phyloP scores from a whole-genome alignment of 2,329 filamentous ascomycete genomes.

The Exutisphaerella laricina region DNA sequence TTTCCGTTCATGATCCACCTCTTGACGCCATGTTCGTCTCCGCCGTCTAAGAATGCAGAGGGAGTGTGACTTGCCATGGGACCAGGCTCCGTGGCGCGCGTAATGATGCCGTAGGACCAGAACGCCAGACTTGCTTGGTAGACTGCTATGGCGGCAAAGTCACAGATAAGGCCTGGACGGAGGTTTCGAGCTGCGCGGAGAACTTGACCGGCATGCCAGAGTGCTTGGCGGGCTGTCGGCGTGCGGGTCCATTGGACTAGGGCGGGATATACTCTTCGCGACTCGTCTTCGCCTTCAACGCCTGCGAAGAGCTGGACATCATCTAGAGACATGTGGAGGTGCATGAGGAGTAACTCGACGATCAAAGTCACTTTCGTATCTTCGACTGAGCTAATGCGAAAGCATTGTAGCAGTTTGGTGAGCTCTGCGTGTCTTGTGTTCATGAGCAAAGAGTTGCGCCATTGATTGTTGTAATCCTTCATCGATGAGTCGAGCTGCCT shows the following conservation, averaged over 20 bases:
- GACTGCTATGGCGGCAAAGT: constrained; percentile 63
- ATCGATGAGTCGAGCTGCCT: constrained; percentile 53
- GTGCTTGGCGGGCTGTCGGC: constrained; percentile 51
- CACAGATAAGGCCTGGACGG: constrained; percentile 36
- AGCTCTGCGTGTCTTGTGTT: constrained; percentile 59
- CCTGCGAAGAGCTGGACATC: constrained; percentile 64
- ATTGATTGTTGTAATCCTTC: constrained; percentile 45
- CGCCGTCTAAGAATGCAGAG: constrained; percentile 49
- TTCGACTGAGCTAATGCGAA: constrained; percentile 39
- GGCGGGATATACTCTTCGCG: constrained; percentile 53
- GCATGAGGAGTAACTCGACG: constrained; percentile 54
- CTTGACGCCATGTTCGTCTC: constrained; percentile 48
- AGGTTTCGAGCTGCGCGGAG: constrained; percentile 53
- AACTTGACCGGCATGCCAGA: constrained; percentile 65
- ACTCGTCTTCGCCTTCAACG: constrained; percentile 62
- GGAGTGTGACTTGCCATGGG: constrained; percentile 38
- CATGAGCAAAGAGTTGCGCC: constrained; percentile 36
- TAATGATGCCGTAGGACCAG: constrained; percentile 62
- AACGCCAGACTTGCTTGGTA: constrained; percentile 64
- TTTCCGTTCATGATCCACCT: constrained; percentile 33
- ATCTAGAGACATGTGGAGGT: constrained; percentile 59
- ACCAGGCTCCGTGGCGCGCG: constrained; percentile 37
- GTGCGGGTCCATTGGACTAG: constrained; percentile 56
- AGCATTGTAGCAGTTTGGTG: constrained; percentile 51
- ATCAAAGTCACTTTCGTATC: constrained; percentile 35